phyloP scores from a whole-genome alignment of 768 basidiomycete genomes.

The Pleurotus platypus region DNA sequence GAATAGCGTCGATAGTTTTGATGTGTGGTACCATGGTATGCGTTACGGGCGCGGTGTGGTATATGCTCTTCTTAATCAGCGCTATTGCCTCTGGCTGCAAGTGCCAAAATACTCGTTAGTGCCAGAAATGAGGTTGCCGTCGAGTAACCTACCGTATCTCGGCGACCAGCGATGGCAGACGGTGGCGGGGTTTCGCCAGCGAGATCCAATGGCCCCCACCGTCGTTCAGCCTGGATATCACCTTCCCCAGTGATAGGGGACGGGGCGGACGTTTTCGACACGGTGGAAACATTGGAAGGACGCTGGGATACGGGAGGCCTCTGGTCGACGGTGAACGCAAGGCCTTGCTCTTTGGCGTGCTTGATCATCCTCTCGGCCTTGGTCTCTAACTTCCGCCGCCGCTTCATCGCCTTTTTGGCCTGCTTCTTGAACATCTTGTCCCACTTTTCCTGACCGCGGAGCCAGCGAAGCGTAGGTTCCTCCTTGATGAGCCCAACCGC shows the following conservation, averaged over 20 bases:
- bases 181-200: slow-evolving; percentile 69
- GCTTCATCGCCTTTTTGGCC: slow-evolving; percentile 38
- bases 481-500: slow-evolving; percentile 76
- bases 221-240: slow-evolving; percentile 33
- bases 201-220: slow-evolving; percentile 58
- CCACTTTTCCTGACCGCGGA: slow-evolving; percentile 58
- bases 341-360: slow-evolving; percentile 44
- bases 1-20: slow-evolving; percentile 38
- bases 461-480: slow-evolving; percentile 64
- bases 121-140: not conserved
- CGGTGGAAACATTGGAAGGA: not conserved
- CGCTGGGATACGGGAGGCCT: not conserved
- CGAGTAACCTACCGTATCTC: slow-evolving; percentile 51
- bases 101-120: not conserved
- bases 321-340: slow-evolving; percentile 21
- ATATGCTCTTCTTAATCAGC: slow-evolving; percentile 52
- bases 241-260: slow-evolving; percentile 14
- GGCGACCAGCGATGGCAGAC: slow-evolving; percentile 64
- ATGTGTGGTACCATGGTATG: slow-evolving; percentile 49
- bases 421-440: slow-evolving; percentile 45
- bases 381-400: slow-evolving; percentile 40
- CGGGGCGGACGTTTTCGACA: not conserved
- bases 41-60: slow-evolving; percentile 51
- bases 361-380: slow-evolving; percentile 41
- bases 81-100: slow-evolving; percentile 50